Base-by-base conservation (phyloP, 2,329 filamentous ascomycete genomes). In the Arthrobotrys iridis region DNA sequence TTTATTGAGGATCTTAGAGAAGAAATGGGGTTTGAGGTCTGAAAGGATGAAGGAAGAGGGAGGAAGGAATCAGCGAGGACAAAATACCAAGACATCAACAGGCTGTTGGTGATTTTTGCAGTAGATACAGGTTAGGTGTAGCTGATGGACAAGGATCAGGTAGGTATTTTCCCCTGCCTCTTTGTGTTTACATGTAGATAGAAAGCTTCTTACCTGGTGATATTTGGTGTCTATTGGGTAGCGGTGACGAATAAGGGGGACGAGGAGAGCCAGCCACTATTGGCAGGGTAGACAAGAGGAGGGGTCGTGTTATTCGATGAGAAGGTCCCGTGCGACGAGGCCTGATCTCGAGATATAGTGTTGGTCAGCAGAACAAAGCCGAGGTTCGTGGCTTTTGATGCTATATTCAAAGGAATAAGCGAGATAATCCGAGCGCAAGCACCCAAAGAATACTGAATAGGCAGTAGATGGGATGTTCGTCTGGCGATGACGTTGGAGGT, bases 61-160 rank as follows among this genome's bases (percentile, higher is more conserved):
- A 52, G 50, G 45, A 50, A 11, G 22, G 18, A 57, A 59, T 37
- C 11, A n/a, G 30, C 45, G 35, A 41, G 18, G 50, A 35, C 33
- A 59, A 58, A 48, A 22, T 45, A 46, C 46, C 62, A 46, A 66
- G n/a, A n/a, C n/a, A n/a, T 40, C 22, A 55, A 57, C 30, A 41
- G 48, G 60, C 18, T 43, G n/a, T 7, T 55, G 30, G 26, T 18
- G 33, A 26, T 35, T 30, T n/a, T 24, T 50, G 22, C 24, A 30
- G 41, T 20, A 15, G 18, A 33, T 35, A 26, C 60, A 40, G 26
- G 37, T 62, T 62, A 22, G 26, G 30, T 40, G 43, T 64, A 41
- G 43, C 60, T 41, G 41, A 28, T 11, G 33, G 4, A 37, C 60
- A 63, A 28, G 45, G 60, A 43, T 22, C 20, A 43, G 45, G 45